Conservation (phyloP, 2,329 filamentous ascomycete species). For the Ophiosphaerella narmari region DNA sequence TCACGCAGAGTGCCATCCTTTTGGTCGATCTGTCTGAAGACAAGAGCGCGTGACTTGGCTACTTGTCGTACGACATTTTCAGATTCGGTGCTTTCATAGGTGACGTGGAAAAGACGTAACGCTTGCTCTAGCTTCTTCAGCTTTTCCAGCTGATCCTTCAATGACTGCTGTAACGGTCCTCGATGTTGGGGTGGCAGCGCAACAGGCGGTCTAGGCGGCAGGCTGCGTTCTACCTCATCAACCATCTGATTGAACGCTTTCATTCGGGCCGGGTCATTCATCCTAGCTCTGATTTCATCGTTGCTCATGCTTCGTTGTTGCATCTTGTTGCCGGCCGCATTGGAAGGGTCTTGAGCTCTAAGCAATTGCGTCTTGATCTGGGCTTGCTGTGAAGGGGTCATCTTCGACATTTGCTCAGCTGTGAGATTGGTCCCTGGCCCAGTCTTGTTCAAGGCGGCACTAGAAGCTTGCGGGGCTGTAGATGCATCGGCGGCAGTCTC, state of each 20-base stretch:
- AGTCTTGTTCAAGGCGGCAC: conserved; percentile 41
- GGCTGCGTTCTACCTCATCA: conserved; percentile 33
- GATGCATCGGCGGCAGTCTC: conserved; percentile 31
- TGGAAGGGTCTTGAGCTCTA: conserved; percentile 40
- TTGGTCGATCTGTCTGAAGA: conserved; percentile 37
- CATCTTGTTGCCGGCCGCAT: conserved; percentile 31
- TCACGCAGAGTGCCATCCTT: conserved; percentile 34
- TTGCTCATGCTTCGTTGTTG: conserved; percentile 26
- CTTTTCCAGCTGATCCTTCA: conserved; percentile 30
- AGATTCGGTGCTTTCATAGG: conserved; percentile 29
- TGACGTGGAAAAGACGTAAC: conserved; percentile 36
- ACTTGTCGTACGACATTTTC: conserved; percentile 34
- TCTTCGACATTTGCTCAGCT: conserved; percentile 40
- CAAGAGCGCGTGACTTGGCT: conserved; percentile 26
- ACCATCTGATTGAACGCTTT: conserved; percentile 33
- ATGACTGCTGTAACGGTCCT: conserved; percentile 28
- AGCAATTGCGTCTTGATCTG: conserved; percentile 39
- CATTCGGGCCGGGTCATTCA: conserved; percentile 33
- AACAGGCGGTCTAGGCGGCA: conserved; percentile 27
- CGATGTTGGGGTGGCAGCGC: conserved; percentile 28
- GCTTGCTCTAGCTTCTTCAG: conserved; percentile 39
- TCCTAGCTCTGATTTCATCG: conserved; percentile 32
- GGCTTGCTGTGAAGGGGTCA: conserved; percentile 39
- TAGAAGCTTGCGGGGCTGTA: conserved; percentile 39
- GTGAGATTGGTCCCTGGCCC: conserved; percentile 38